A percentile compares a stretch with the other conserved stretches of the same genome.
phyloP scores from a whole-genome alignment of 2,329 filamentous ascomycete species.

The Celoporthe dispersa region DNA sequence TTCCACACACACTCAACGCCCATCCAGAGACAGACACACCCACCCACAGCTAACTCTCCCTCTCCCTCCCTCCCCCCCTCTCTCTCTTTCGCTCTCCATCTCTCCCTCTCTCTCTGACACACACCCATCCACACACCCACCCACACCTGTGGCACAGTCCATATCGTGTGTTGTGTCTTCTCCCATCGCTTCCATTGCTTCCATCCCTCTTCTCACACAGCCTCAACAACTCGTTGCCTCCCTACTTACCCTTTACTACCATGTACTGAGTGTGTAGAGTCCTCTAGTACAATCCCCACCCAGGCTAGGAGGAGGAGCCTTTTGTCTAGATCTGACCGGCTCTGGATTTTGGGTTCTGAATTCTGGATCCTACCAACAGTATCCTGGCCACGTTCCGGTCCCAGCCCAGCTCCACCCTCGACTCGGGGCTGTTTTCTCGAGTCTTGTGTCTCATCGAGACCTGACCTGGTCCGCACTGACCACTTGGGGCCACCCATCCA shows the following conservation, averaged over 20 bases:
- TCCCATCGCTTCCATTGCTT: background rate
- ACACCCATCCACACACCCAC: background rate
- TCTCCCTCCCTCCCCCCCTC: background rate
- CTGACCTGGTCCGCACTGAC: background rate
- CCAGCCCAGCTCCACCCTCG: background rate
- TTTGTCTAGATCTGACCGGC: background rate
- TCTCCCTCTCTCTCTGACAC: background rate
- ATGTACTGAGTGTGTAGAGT: background rate
- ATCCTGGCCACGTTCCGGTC: background rate
- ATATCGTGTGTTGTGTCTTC: background rate
- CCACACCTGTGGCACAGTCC: background rate
- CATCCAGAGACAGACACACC: background rate
- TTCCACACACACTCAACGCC: background rate
- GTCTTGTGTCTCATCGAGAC: conserved; percentile 2
- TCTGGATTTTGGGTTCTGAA: conserved; percentile 8
- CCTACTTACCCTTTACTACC: background rate
- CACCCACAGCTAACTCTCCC: background rate
- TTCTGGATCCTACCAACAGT: background rate
- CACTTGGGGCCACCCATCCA: background rate
- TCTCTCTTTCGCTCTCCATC: background rate
- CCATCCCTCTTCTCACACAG: background rate
- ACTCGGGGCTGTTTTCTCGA: background rate
- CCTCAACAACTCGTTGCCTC: background rate
- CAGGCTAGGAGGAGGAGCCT: background rate
- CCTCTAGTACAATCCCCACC: background rate